Base-by-base conservation (phyloP, 2,329 filamentous ascomycete genomes). In the Penicillium expansum region DNA sequence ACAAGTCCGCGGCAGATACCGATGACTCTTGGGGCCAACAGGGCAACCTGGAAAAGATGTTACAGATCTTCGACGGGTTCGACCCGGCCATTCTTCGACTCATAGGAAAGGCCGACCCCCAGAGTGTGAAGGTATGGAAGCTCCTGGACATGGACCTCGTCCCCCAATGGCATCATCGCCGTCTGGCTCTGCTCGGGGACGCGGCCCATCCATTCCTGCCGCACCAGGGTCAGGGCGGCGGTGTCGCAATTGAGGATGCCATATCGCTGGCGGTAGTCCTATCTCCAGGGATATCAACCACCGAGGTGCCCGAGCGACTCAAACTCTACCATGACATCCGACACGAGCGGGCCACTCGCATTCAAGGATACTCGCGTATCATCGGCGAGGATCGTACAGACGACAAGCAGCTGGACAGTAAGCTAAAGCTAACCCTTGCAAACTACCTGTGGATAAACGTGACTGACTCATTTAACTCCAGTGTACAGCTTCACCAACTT, bases 181-280 rank as follows among this genome's bases (percentile, higher is more conserved):
- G 76, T 5, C 67, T 88, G 18, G 84, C 79, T 1, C 69, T 89
- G 0, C 69, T 90, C 0, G 87, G 87, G 0, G 87, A 90, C 66
- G 85, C 87, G 0, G 87, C 85, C 0, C 87, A 90, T 67, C 86
- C 87, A 0, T 88, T 89, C 64, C 74, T 86, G 0, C 87, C 86
- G 14, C 81, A 85, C 58, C 83, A 85, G 70, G 85, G 81, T 0
- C 84, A 87, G 66, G 86, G 86, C 2, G 86, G 81, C 9, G 85
- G 74, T 0, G 77, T 83, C 55, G 87, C 87, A 0, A 88, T 90
- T 42, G 87, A 90, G 67, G 87, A 90, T 59, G 86, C 82, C 0
- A 82, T 81, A 0, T 80, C 85, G 0, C 67, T 90, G 0, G 80
- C 78, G 0, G 80, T 82, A 1, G 75, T 90, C 7, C 73, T 90